Evolutionary conservation across 2,329 filamentous ascomycete species (phyloP), one percentile per base, ranked within the genome.

Genomic region (Verticillium alfalfae): DNA sequence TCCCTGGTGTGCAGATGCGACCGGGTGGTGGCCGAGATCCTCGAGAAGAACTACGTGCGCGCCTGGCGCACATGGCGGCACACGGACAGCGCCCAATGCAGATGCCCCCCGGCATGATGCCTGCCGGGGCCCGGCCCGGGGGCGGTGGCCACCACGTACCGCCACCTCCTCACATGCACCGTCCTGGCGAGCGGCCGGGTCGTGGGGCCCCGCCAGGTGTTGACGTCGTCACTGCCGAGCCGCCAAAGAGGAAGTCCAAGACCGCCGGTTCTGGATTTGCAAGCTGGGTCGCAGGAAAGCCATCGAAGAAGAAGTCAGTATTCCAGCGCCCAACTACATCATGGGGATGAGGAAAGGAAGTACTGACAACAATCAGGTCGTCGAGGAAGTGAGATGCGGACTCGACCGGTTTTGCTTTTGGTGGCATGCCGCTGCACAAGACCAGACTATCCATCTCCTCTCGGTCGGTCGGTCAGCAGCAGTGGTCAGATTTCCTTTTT

Each of bases 261-360:
- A 52, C n/a, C 45, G 59, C 65, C 3, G 59, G 67, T 16, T 67
- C 67, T 15, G 67, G 70, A 7, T 62, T 77, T 60, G 67, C 76
- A 10, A 70, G 67, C 10, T 77, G 73, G 72, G 69, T 76, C 62
- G 70, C 70, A 6, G 67, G 67, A 8, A 69, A 69, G 56, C 68
- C 70, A 18, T 57, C 66, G 9, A 74, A 72, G 65, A 78, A 69
- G 66, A 74, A 71, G 73, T 74, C 63, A 66, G 71, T 67, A 5
- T 12, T 18, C 54, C 16, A 15, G 26, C 15, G 18, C 31, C 10
- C n/a, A 41, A 26, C 18, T 8, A 9, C n/a, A 18, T 12, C 6
- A 22, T 7, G 9, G 6, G 8, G 45, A 52, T 22, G 45, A 52
- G 18, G 12, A 3, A 12, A 52, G 45, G 18, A n/a, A 1, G 18